phyloP scores from a whole-genome alignment of 768 basidiomycete species.

The Tricholoma sp. region DNA sequence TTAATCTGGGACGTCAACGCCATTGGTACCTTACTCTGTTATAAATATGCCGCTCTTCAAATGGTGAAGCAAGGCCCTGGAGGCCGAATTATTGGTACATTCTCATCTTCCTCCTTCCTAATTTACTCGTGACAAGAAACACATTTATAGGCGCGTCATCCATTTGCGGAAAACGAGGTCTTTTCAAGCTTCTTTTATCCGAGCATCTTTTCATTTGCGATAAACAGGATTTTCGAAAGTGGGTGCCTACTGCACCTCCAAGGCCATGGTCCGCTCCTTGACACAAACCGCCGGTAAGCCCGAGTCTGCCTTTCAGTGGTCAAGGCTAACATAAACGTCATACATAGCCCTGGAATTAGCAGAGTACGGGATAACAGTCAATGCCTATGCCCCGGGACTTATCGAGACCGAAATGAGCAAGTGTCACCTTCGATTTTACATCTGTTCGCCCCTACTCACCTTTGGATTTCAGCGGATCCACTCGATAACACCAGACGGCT shows the following conservation, averaged over 20 bases:
- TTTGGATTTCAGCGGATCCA: no score
- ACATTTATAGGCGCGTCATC: no score
- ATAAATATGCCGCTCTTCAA: conserved; percentile 9
- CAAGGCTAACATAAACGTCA: no score
- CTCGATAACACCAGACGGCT: no score
- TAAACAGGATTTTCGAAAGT: not conserved
- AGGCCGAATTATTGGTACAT: conserved; percentile 10
- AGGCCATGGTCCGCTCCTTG: conserved; percentile 25
- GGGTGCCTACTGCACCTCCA: conserved; percentile 38
- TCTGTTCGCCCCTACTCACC: no score
- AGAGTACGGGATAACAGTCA: not conserved
- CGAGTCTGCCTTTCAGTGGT: no score
- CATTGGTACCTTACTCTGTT: conserved; percentile 6
- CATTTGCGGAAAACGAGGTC: no score
- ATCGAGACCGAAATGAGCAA: not conserved
- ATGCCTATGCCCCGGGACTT: not conserved
- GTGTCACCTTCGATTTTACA: no score
- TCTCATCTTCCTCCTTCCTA: no score
- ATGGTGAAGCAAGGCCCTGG: conserved; percentile 11
- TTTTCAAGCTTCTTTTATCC: no score
- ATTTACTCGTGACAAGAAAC: no score
- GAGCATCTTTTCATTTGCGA: not conserved
- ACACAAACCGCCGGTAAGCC: conserved; percentile 4
- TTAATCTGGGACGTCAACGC: conserved; percentile 1
- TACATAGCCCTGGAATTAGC: not conserved